Percentiles rank a stretch among this genome's conserved stretches.
phyloP scores from a whole-genome alignment of 768 basidiomycete species.

The Serendipita indica region DNA sequence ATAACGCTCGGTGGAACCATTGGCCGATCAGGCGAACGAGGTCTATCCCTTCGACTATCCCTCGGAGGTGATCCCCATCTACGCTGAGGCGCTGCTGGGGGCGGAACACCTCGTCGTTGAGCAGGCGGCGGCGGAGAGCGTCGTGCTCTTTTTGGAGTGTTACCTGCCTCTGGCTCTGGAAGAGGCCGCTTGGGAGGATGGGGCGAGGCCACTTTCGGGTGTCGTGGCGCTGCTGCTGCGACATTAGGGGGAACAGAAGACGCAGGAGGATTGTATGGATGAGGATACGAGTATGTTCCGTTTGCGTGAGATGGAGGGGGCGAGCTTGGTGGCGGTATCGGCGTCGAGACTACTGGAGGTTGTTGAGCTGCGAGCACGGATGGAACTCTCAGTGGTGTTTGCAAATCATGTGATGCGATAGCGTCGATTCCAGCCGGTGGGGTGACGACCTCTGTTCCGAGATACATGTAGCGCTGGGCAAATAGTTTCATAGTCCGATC shows the following conservation, averaged over 20 bases:
- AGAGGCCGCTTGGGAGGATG: constrained; percentile 13
- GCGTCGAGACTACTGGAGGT: constrained; percentile 18
- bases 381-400: constrained; percentile 9
- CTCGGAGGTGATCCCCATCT: constrained; percentile 13
- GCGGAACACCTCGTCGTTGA: constrained; percentile 19
- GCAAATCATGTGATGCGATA: constrained; percentile 11
- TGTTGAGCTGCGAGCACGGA: constrained; percentile 14
- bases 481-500: constrained; percentile 85
- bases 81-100: constrained; percentile 21
- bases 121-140: constrained; percentile 18
- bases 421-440: constrained; percentile 26
- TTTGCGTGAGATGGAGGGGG: neutral
- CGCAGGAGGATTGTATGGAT: constrained; percentile 12
- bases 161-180: constrained; percentile 16
- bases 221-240: constrained; percentile 11
- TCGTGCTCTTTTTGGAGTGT: constrained; percentile 13
- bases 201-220: constrained; percentile 12
- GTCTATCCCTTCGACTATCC: constrained; percentile 16
- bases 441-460: constrained; percentile 77
- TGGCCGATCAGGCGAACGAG: constrained; percentile 26
- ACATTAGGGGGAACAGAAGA: constrained; percentile 14
- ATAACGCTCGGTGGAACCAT: constrained; percentile 38
- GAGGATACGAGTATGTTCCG: neutral
- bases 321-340: constrained; percentile 1
- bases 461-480: constrained; percentile 71